phyloP scores from a whole-genome alignment of 352 stramenopile genomes.

The Pseudoperonospora humuli region DNA sequence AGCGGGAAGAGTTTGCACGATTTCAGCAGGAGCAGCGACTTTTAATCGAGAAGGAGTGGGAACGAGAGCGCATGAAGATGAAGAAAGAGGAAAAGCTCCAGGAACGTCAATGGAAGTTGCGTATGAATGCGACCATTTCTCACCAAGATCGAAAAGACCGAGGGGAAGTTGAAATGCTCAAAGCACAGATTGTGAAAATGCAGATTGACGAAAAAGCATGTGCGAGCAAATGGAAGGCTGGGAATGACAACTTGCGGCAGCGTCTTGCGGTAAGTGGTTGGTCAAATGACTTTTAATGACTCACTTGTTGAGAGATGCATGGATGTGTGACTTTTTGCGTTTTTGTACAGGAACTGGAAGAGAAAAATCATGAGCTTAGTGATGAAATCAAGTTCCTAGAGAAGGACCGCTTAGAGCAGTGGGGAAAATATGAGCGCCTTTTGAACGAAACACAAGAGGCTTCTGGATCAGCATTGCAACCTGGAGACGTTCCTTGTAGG shows the following conservation, averaged over 20 bases:
- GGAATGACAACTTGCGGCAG: constrained; percentile 56
- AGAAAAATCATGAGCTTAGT: constrained; percentile 57
- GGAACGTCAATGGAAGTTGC: constrained; percentile 66
- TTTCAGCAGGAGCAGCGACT: constrained; percentile 47
- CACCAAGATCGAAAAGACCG: constrained; percentile 51
- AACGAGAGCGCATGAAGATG: constrained; percentile 62
- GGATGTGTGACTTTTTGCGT: background rate
- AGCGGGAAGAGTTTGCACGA: constrained; percentile 40
- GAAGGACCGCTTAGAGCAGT: constrained; percentile 64
- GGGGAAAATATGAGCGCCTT: constrained; percentile 54
- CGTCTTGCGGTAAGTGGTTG: constrained; percentile 41
- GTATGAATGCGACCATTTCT: constrained; percentile 45
- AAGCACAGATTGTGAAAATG: constrained; percentile 78
- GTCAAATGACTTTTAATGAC: background rate
- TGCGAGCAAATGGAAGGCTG: constrained; percentile 54
- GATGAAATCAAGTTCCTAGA: constrained; percentile 79
- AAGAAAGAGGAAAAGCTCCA: constrained; percentile 60
- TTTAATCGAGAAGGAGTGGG: constrained; percentile 63
- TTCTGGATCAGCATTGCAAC: background rate
- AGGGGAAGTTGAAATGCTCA: constrained; percentile 64
- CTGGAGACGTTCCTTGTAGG: background rate
- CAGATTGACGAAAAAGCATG: constrained; percentile 59
- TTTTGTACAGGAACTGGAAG: constrained; percentile 55
- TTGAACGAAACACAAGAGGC: constrained; percentile 40
- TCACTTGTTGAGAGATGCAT: background rate